These are phyloP conservation scores for Didymella segeticola DNA, from an alignment of 2,329 filamentous ascomycete genomes.

Conservation along the genomic window DNA sequence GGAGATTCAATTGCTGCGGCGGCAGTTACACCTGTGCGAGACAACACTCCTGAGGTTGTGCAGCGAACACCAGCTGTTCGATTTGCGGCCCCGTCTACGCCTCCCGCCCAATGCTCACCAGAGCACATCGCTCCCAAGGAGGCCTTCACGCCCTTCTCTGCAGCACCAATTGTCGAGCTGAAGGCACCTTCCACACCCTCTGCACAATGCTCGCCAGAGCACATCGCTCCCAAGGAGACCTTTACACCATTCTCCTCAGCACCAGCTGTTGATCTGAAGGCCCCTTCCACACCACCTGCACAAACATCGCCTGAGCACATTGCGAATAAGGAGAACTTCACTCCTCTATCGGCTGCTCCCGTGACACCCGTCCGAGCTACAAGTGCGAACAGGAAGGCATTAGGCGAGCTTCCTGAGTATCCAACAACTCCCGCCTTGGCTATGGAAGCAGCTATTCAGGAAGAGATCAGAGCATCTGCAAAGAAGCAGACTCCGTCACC, in stretches of 20 bases:
- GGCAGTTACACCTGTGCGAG: conserved; percentile 6
- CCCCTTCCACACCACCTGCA: conserved; percentile 11
- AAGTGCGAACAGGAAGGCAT: conserved; percentile 14
- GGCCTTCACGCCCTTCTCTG: conserved; percentile 3
- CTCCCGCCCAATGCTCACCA: conserved; percentile 10
- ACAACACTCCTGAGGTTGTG: conserved; percentile 7
- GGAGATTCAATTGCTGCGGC: background rate
- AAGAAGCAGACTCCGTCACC: conserved; percentile 37
- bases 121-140: conserved; percentile 15
- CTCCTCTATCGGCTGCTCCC: conserved; percentile 5
- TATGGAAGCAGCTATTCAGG: conserved; percentile 35
- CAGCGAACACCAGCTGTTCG: conserved; percentile 13
- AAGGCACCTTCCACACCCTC: conserved; percentile 11
- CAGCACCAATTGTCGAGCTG: conserved; percentile 3
- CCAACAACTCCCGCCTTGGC: conserved; percentile 32
- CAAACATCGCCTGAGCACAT: conserved; percentile 15
- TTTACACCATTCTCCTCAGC: conserved; percentile 4
- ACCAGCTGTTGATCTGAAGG: conserved; percentile 9
- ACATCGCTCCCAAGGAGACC: conserved; percentile 9
- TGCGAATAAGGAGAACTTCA: conserved; percentile 18
- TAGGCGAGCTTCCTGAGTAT: conserved; percentile 23
- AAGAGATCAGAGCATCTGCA: conserved; percentile 33
- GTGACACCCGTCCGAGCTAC: conserved; percentile 16
- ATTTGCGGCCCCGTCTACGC: conserved; percentile 11
- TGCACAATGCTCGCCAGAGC: conserved; percentile 13